Evolutionary conservation across 129 eudicot species (phyloP), one percentile per base, ranked within the genome.

Genomic region (Erigeron canadensis): DNA sequence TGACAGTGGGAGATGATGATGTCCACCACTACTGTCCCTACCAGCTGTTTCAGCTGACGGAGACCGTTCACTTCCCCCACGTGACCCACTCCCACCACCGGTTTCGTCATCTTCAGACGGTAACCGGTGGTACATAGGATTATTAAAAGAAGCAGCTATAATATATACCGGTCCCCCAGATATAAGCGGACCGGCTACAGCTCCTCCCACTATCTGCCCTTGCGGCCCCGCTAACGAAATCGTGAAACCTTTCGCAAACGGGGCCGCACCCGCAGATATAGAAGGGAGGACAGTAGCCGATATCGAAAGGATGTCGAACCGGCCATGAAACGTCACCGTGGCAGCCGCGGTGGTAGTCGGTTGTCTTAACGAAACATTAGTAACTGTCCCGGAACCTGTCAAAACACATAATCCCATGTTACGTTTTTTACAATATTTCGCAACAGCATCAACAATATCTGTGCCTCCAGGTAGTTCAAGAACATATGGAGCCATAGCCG

Each of bases 161-260:
- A 87, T 76, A 66, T 74, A 83, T 0, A 88, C 86, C 2, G 91
- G 76, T 3, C 91, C 91, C 5, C 91, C 95, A 0, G 97, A 75
- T 0, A 84, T 39, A 10, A 91, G 81, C 3, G 86, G 86, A 0
- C 88, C 91, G 48, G 81, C 83, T 0, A 88, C 97, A 0, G 80
- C 66, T 4, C 97, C 97, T 2, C 95, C 97, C 2, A 90, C 86
- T 16, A 90, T 81, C 78, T 87, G 97, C 7, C 95, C 97, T 45
- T 87, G 89, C 10, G 95, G 91, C 3, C 97, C 97, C 1, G 91
- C 87, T 6, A 91, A 16, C 0, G 87, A 83, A 0, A 91, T 84
- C 0, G 87, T 71, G 59, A 91, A 85, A 50, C 81, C 86, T 28
- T 79, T 80, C 0, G 85, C 85, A 5, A 79, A 72, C 5, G 82